Evolutionary conservation across 768 basidiomycete genomes (phyloP).

Genomic region (Lactarius quietus): DNA sequence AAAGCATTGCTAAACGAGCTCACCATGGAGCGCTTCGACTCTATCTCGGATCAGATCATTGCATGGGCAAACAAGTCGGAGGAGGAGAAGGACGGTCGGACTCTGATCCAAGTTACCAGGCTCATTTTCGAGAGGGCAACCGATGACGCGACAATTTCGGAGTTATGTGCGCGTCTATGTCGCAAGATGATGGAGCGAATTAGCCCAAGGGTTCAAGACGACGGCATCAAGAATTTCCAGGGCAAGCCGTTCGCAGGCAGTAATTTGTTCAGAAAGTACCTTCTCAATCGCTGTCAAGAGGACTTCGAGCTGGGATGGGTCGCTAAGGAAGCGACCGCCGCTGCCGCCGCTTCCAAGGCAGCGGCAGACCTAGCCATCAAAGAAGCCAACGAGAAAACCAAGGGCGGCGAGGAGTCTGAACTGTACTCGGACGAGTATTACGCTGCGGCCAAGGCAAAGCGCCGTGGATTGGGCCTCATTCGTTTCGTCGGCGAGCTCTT

Average conservation of each 20-base stretch:
- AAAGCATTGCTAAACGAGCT: conserved; percentile 90
- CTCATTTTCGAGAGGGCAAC: conserved; percentile 98
- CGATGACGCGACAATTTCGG: conserved; percentile 92
- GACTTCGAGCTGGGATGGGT: conserved; percentile 98
- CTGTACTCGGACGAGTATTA: conserved; percentile 97
- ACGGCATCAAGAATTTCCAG: conserved; percentile 73
- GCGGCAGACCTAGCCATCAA: conserved; percentile 75
- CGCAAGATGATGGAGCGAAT: conserved; percentile 95
- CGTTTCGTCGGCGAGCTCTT: conserved; percentile 98
- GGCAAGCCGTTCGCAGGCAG: conserved; percentile 92
- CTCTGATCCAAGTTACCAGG: conserved; percentile 92
- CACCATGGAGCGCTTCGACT: conserved; percentile 94
- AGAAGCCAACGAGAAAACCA: conserved; percentile 36
- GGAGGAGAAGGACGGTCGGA: conserved; percentile 89
- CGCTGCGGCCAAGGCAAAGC: conserved; percentile 93
- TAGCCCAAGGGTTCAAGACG: conserved; percentile 82
- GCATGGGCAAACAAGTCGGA: conserved; percentile 92
- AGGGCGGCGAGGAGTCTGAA: conserved; percentile 52
- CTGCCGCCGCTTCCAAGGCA: conserved; percentile 81
- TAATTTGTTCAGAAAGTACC: conserved; percentile 93
- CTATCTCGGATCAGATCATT: conserved; percentile 94
- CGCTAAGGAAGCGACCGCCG: conserved; percentile 80
- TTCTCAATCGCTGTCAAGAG: conserved; percentile 94
- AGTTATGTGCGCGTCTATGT: conserved; percentile 96
- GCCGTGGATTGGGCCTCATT: conserved; percentile 94